phyloP scores from a whole-genome alignment of 257 asterid species.

The Leonotis leonurus region DNA sequence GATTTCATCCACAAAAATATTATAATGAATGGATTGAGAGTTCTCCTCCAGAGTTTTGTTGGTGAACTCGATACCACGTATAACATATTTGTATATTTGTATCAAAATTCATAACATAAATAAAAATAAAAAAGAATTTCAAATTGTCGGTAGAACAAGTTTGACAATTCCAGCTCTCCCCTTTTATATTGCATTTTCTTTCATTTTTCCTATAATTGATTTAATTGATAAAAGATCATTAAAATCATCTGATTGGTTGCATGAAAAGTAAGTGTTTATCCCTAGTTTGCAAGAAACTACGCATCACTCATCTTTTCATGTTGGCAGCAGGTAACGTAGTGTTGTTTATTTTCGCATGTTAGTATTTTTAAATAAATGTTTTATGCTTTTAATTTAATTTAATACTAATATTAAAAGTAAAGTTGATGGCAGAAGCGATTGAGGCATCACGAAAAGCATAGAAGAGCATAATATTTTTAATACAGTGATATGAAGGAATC shows the following conservation, averaged over 20 bases:
- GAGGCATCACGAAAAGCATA: neutral
- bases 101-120: too few relatives aligned
- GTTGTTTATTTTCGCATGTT: neutral
- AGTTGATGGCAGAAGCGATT: neutral
- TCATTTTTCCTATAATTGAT: neutral
- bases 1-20: neutral
- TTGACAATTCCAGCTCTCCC: neutral
- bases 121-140: neutral
- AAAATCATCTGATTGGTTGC: neutral
- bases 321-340: neutral
- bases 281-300: too few relatives aligned
- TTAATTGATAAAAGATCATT: neutral
- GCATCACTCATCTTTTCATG: too few relatives aligned
- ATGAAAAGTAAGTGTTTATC: too few relatives aligned
- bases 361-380: too few relatives aligned
- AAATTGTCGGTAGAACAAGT: conserved; percentile 16
- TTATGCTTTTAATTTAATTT: too few relatives aligned
- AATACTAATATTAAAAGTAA: too few relatives aligned
- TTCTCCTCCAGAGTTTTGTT: neutral
- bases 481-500: neutral
- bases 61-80: conserved; percentile 4
- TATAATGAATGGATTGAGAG: conserved; percentile 7
- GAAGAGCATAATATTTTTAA: neutral
- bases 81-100: too few relatives aligned
- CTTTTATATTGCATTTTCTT: neutral